Percentiles rank a stretch among this genome's conserved stretches.
phyloP scores from a whole-genome alignment of 2,329 filamentous ascomycete species.

The Botryotinia narcissicola region DNA sequence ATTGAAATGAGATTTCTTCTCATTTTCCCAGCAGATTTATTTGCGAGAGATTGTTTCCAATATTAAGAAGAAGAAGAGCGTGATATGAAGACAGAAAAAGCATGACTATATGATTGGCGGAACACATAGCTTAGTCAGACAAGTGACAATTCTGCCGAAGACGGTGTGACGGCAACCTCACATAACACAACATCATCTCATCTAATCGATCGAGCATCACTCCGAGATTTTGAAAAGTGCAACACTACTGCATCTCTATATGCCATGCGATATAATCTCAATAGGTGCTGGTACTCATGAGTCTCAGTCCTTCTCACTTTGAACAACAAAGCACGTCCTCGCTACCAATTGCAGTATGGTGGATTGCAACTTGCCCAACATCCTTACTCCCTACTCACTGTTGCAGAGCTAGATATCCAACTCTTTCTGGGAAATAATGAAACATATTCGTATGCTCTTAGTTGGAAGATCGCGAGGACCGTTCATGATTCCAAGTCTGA shows the following conservation, averaged over 20 bases:
- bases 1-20: not conserved
- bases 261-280: not conserved
- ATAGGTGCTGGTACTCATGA: fast-evolving
- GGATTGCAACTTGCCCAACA: not conserved
- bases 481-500: not conserved
- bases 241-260: not conserved
- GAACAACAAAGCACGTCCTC: not conserved
- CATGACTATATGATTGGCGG: not conserved
- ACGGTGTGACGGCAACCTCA: not conserved
- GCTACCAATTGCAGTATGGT: not conserved
- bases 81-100: not conserved
- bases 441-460: fast-evolving
- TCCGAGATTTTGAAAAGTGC: not conserved
- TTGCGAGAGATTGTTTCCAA: not conserved
- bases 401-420: not conserved
- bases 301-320: not conserved
- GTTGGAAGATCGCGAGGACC: not conserved
- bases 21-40: not conserved
- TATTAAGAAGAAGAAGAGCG: not conserved
- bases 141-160: not conserved
- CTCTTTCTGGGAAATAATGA: no score
- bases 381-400: not conserved
- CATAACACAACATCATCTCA: not conserved
- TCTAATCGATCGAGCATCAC: not conserved
- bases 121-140: not conserved